These are phyloP conservation scores for Rhododendron ferrugineum DNA, from an alignment of 148 eudicot genomes.

Conservation along the genomic window DNA sequence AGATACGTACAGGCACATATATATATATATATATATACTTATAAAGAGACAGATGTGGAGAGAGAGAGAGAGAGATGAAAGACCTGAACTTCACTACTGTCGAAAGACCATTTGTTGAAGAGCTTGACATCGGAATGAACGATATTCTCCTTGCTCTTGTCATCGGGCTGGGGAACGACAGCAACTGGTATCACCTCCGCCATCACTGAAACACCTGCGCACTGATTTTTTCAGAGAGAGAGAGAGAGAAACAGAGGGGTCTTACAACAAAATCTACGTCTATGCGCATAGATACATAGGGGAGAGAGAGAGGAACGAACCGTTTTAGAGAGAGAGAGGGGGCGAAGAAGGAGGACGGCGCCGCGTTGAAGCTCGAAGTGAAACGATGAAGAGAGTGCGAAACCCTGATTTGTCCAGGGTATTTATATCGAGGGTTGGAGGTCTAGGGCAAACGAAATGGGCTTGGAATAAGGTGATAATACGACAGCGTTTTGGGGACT, in stretches of 20 bases:
- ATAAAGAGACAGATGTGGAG: neutral
- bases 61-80: neutral
- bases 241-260: neutral
- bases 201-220: neutral
- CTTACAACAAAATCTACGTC: neutral
- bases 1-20: neutral
- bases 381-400: neutral
- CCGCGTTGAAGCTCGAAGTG: neutral
- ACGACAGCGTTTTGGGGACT: neutral
- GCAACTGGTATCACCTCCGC: neutral
- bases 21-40: neutral
- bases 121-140: neutral
- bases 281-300: neutral
- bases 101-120: constrained; percentile 4
- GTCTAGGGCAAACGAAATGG: neutral
- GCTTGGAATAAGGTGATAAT: neutral
- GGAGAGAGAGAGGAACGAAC: neutral
- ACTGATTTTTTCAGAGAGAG: neutral
- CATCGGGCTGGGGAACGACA: neutral
- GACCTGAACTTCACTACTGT: neutral
- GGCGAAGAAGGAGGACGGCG: neutral
- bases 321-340: neutral
- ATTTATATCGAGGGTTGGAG: neutral
- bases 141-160: neutral
- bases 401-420: neutral